Evolutionary conservation across 2,329 filamentous ascomycete genomes (phyloP).

Genomic region (Epichloe uncinata): DNA sequence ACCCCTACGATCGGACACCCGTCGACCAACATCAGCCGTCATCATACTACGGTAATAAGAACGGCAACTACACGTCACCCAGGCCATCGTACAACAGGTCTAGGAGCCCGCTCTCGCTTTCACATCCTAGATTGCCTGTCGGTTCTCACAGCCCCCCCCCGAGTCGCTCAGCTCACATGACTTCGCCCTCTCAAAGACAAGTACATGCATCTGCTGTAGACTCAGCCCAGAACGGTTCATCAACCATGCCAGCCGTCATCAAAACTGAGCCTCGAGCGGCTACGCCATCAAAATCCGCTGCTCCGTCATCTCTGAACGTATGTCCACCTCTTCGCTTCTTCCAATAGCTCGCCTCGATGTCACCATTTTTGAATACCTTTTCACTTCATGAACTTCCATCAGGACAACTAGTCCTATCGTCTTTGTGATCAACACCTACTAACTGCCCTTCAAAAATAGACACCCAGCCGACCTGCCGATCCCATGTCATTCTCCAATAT

Average conservation of each 20-base stretch:
- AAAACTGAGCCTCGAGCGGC: slow-evolving; percentile 28
- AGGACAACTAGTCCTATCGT: slow-evolving; percentile 5
- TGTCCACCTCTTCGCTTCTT: slow-evolving; percentile 18
- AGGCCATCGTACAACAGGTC: slow-evolving; percentile 30
- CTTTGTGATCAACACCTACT: not conserved
- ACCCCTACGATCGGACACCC: slow-evolving; percentile 29
- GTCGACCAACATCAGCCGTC: slow-evolving; percentile 28
- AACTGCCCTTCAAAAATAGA: slow-evolving; percentile 28
- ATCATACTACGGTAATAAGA: slow-evolving; percentile 34
- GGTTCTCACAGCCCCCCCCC: slow-evolving; percentile 29
- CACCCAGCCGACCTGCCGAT: slow-evolving; percentile 61
- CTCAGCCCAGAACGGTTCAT: slow-evolving; percentile 27
- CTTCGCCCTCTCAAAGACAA: slow-evolving; percentile 36
- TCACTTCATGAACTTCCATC: not conserved
- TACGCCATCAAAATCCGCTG: slow-evolving; percentile 25
- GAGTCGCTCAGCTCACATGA: slow-evolving; percentile 25
- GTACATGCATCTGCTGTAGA: slow-evolving; percentile 24
- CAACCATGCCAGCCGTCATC: slow-evolving; percentile 22
- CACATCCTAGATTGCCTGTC: slow-evolving; percentile 30
- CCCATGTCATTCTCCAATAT: slow-evolving; percentile 97
- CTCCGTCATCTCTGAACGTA: slow-evolving; percentile 19
- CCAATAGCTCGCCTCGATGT: not conserved
- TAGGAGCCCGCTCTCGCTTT: slow-evolving; percentile 37
- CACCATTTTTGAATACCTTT: not conserved
- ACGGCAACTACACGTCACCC: slow-evolving; percentile 35